Percentiles rank a stretch among this genome's conserved stretches.
phyloP scores from a whole-genome alignment of 1,139 yeast species.

The Meyerozyma carpophila region DNA sequence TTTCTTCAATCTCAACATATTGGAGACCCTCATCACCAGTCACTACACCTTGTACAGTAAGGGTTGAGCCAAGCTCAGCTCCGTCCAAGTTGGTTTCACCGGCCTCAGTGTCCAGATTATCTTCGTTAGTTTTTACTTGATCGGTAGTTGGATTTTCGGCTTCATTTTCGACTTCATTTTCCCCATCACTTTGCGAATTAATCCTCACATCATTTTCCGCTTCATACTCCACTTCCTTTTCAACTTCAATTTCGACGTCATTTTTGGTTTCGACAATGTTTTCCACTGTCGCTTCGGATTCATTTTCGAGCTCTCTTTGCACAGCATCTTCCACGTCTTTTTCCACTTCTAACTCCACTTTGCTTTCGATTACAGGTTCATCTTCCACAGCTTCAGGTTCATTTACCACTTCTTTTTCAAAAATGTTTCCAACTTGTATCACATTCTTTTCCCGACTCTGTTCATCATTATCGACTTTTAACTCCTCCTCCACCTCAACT shows the following conservation, averaged over 20 bases:
- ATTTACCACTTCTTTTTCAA: background rate
- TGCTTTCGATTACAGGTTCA: background rate
- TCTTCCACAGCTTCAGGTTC: background rate
- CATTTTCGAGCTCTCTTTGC: background rate
- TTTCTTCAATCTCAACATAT: background rate
- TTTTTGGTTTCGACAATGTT: background rate
- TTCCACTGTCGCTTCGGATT: background rate
- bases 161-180: background rate
- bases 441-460: background rate
- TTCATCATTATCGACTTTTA: too few relatives aligned
- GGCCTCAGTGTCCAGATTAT: background rate
- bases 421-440: background rate
- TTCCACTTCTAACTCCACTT: background rate
- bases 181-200: too few relatives aligned
- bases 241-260: background rate
- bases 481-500: too few relatives aligned
- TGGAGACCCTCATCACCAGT: too few relatives aligned
- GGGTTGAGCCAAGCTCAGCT: too few relatives aligned
- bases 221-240: background rate
- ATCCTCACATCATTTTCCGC: background rate
- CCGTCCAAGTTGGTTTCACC: background rate
- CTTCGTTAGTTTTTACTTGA: background rate
- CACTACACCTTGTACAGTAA: too few relatives aligned
- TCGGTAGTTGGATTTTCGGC: background rate
- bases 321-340: background rate